phyloP scores from a whole-genome alignment of 352 stramenopile species.

The Phytophthora kernoviae region DNA sequence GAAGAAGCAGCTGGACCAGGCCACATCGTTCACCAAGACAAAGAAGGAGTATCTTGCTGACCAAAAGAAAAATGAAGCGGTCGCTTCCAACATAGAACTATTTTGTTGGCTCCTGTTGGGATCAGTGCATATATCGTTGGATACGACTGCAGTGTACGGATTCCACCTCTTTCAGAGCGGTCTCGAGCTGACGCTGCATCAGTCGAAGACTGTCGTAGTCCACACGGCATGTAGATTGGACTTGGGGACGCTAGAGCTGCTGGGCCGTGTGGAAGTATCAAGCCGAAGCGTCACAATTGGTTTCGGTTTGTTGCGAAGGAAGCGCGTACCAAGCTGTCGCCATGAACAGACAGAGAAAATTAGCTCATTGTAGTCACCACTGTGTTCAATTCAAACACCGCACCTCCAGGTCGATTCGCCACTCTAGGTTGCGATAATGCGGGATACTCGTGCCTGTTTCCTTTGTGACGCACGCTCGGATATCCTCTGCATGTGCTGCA shows the following conservation, averaged over 20 bases:
- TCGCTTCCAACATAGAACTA: neutral
- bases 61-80: constrained; percentile 27
- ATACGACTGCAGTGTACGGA: constrained; percentile 76
- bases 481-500: constrained; percentile 45
- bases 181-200: constrained; percentile 69
- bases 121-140: constrained; percentile 72
- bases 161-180: constrained; percentile 68
- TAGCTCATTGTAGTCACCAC: neutral
- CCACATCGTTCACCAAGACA: constrained; percentile 73
- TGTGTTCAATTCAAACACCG: neutral
- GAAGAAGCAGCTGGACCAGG: constrained; percentile 77
- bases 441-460: constrained; percentile 49
- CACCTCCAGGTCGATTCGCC: constrained; percentile 85
- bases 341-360: neutral
- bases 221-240: constrained; percentile 50
- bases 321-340: constrained; percentile 62
- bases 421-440: constrained; percentile 70
- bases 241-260: constrained; percentile 23
- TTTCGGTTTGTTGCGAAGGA: constrained; percentile 61
- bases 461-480: constrained; percentile 53
- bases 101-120: neutral
- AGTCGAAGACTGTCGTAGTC: constrained; percentile 71
- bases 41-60: constrained; percentile 39
- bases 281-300: constrained; percentile 74
- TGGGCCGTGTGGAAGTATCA: constrained; percentile 39